Evolutionary conservation across 1,284 basidiomycete genomes (phyloP), one percentile per base, ranked within the genome.

Genomic region (Sporisorium reilianum): DNA sequence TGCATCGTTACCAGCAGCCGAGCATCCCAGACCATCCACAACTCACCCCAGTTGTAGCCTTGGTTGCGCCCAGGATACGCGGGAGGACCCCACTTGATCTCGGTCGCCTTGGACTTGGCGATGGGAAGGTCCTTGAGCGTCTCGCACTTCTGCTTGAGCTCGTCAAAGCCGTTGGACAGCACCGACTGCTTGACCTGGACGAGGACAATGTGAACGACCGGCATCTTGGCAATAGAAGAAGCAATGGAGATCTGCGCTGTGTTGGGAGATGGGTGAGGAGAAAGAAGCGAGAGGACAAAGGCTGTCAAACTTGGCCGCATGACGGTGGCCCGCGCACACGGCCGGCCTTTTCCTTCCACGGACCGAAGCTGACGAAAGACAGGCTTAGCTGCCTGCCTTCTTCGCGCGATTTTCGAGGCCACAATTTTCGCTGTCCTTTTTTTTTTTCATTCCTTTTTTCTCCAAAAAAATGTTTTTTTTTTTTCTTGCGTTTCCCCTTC

Each of bases 171-270:
- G 64, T 81, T 81, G 49, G 44, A 56, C 18, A 80, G 68, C 46
- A 81, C 79, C 28, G 73, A 40, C 48, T 64, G 42, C 77, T 81
- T 81, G 65, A 81, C 76, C 61, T 81, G 72, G 64, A 81, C 76
- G 40, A 81, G 71, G 10, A 81, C 78, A 46, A 81, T 78, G 64
- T 81, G 79, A 40, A 80, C 55, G 64, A 70, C 61, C 30, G 69
- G 51, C 76, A 80, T 81, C 23, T 45, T 70, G 55, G 26, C 36
- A 40, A 34, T 25, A 22, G 25, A 34, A 30, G 12, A 12, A 40
- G 23, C 45, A 30, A 30, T n/a, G 44, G 3, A 5, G 16, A 2
- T n/a, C 25, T 55, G 42, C 26, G 16, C 20, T n/a, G 22, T 18
- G 30, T 36, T 41, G 16, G 46, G 34, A 20, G 22, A 32, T 49